Conservation (phyloP, 2,329 filamentous ascomycete species). For the Aspergillus spinulosporus region DNA sequence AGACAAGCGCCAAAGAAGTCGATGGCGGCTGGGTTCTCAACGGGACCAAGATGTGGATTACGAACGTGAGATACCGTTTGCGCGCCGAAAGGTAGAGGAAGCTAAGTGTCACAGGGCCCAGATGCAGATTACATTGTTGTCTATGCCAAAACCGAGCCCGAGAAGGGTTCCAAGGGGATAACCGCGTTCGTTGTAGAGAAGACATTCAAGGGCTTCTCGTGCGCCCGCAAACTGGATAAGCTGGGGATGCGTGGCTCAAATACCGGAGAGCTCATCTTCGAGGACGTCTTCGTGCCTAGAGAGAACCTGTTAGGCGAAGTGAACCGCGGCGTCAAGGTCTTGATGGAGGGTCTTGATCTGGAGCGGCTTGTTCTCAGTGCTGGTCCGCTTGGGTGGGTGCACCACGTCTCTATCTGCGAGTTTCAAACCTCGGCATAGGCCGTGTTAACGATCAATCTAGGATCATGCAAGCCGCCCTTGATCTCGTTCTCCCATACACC, state of each 20-base stretch:
- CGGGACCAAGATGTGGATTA: conserved; percentile 99
- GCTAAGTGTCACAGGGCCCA: conserved; percentile 55
- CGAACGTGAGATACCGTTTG: conserved; percentile 62
- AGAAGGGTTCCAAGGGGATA: conserved; percentile 81
- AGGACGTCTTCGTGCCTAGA: conserved; percentile 82
- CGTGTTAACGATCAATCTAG: conserved; percentile 31
- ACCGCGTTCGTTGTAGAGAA: conserved; percentile 88
- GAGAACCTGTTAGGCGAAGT: conserved; percentile 78
- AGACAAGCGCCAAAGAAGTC: conserved; percentile 74
- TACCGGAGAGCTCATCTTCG: conserved; percentile 90
- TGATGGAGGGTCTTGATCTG: conserved; percentile 95
- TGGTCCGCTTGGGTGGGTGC: conserved; percentile 71
- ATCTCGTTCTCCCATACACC: conserved; percentile 82
- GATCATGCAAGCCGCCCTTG: conserved; percentile 89
- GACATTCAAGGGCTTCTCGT: conserved; percentile 71
- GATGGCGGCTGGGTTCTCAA: conserved; percentile 84
- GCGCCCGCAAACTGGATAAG: conserved; percentile 90
- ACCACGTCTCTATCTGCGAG: neutral
- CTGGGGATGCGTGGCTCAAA: conserved; percentile 97
- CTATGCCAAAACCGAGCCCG: conserved; percentile 91
- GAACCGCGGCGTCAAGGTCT: conserved; percentile 80
- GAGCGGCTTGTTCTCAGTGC: conserved; percentile 89
- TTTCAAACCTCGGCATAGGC: neutral
- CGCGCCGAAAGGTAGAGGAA: neutral
- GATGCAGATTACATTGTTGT: conserved; percentile 91